phyloP scores from a whole-genome alignment of 2,329 filamentous ascomycete species.

The Phyllachora maydis region DNA sequence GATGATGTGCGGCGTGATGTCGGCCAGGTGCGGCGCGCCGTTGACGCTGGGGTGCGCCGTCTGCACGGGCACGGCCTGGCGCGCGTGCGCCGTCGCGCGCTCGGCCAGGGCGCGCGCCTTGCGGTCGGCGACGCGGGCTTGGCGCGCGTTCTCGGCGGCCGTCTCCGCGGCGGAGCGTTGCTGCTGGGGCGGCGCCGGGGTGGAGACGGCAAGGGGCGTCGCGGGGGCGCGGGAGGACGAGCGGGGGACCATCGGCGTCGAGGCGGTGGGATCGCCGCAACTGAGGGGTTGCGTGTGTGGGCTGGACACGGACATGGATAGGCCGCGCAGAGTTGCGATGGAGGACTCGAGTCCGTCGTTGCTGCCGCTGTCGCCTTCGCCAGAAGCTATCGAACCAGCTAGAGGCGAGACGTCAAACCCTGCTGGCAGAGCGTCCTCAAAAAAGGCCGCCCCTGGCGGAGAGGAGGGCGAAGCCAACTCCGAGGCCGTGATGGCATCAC shows the following conservation, averaged over 20 bases:
- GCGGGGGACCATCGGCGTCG: conserved; percentile 3
- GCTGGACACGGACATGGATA: conserved; percentile 6
- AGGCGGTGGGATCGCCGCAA: conserved; percentile 6
- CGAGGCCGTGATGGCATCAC: conserved; percentile 1
- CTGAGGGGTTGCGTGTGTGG: conserved; percentile 2
- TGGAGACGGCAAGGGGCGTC: conserved; percentile 2
- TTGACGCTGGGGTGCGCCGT: conserved; percentile 36
- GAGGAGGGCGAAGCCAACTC: conserved; percentile 1
- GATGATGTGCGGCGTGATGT: conserved; percentile 45
- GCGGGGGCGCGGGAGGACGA: conserved; percentile 6
- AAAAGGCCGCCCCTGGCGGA: no score
- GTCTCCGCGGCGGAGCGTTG: conserved; percentile 33
- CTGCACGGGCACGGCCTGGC: conserved; percentile 22
- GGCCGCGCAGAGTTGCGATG: conserved; percentile 7
- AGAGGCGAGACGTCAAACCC: conserved; percentile 4
- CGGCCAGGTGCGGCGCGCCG: conserved; percentile 31
- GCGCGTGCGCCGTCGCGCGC: conserved; percentile 31
- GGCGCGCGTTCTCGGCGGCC: conserved; percentile 38
- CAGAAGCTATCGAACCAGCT: conserved; percentile 4
- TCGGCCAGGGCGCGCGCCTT: conserved; percentile 32
- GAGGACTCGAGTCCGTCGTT: conserved; percentile 5
- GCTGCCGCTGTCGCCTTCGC: no score
- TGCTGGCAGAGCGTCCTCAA: no score
- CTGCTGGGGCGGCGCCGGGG: conserved; percentile 5
- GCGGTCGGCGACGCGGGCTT: conserved; percentile 34